phyloP scores from a whole-genome alignment of 306 rosid species.

The Inga oerstediana region DNA sequence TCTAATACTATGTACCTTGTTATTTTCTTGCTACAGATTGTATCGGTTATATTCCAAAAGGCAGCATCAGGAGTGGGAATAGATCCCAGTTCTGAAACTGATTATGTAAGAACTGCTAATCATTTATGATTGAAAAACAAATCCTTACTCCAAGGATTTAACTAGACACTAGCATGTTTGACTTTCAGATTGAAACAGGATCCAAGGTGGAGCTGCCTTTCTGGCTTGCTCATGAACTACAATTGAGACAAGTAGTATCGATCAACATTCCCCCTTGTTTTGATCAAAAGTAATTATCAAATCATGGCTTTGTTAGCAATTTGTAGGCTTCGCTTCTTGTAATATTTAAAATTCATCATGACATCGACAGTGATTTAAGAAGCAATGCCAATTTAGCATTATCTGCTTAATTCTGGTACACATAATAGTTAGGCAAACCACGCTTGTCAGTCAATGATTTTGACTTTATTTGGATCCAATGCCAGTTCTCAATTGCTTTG shows the following conservation, averaged over 20 bases:
- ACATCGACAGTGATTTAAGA: slow-evolving; percentile 20
- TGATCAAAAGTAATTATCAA: slow-evolving; percentile 68
- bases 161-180: slow-evolving; percentile 41
- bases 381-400: slow-evolving; percentile 23
- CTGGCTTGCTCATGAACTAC: slow-evolving; percentile 94
- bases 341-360: background rate
- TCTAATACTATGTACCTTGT: slow-evolving; percentile 17
- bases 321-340: slow-evolving; percentile 13
- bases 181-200: slow-evolving; percentile 80
- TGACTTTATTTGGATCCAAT: slow-evolving; percentile 7
- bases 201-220: slow-evolving; percentile 91
- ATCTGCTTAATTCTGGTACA: background rate
- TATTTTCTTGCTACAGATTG: slow-evolving; percentile 52
- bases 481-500: slow-evolving; percentile 8
- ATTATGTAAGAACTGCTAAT: slow-evolving; percentile 57
- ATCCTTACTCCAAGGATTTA: slow-evolving; percentile 23
- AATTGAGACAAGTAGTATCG: slow-evolving; percentile 71
- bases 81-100: slow-evolving; percentile 82
- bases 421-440: slow-evolving; percentile 7
- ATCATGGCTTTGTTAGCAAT: background rate
- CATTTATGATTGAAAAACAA: background rate
- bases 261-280: slow-evolving; percentile 76
- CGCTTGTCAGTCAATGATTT: background rate
- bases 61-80: slow-evolving; percentile 83
- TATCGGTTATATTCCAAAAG: slow-evolving; percentile 74